Evolutionary conservation across 2,329 filamentous ascomycete genomes (phyloP), one percentile per base, ranked within the genome.

Genomic region (Claviceps lovelessii): DNA sequence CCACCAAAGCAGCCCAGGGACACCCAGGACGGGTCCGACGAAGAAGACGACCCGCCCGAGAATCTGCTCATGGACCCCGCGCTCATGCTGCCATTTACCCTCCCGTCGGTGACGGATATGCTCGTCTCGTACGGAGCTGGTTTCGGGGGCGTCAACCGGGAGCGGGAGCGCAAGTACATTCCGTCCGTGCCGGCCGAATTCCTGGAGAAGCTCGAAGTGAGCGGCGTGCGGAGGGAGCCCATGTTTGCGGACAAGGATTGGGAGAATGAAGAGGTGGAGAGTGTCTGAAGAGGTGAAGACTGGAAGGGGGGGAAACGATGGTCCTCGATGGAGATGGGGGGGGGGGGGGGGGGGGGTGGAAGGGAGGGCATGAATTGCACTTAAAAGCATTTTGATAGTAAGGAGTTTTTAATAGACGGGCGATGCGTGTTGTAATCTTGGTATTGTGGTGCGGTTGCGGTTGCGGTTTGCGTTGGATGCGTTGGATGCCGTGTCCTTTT

Each of bases 31-130:
- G 65, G 62, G 35, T 71, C 68, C 1, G 81, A 84, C 17, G 81
- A 50, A 1, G 60, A 62, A 10, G 81, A 86, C 48, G 84, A 88
- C 57, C 75, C 83, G 15, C 85, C 86, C 0, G 81, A 88, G 61
- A 79, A 87, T 57, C 76, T 96, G 41, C 81, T 96, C 47, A 72
- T 97, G 53, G 90, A 97, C 64, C 89, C 91, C 3, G 87, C 90
- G 2, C 75, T 95, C 57, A 95, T 96, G 79, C 78, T 98, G 31
- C 93, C 93, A 0, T 98, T 98, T 67, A 86, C 86, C n/a, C 75
- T 98, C 33, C 93, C 93, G 1, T 95, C 91, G 1, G 93, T 89
- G 55, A 97, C 90, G 31, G 93, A 98, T 68, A 98, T 98, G 93
- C 78, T 97, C 50, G 82, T 98, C 50, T 91, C 85, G 60, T 98